A percentile compares a stretch with the other conserved stretches of the same genome.
Evolutionary conservation across 805 yeast genomes (phyloP).

Genomic region (Pichia rugopelliculosa): DNA sequence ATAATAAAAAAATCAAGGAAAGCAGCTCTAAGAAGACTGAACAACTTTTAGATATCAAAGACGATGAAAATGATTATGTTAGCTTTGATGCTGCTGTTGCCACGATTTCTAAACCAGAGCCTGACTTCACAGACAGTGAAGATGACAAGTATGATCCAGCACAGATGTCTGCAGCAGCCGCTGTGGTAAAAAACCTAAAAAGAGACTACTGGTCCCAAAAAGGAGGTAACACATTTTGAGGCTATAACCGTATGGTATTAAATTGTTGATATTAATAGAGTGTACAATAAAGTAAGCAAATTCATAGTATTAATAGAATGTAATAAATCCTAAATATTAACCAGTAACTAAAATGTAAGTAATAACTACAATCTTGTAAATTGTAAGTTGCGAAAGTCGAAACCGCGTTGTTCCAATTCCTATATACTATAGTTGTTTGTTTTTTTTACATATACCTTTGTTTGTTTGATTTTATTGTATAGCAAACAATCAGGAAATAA

Average conservation of each 20-base stretch:
- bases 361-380: no score
- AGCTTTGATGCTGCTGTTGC: constrained; percentile 28
- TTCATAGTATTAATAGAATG: no score
- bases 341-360: no score
- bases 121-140: constrained; percentile 40
- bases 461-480: neutral
- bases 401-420: neutral
- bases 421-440: no score
- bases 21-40: constrained; percentile 14
- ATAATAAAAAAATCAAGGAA: constrained; percentile 1
- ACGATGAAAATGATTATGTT: constrained; percentile 12
- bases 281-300: neutral
- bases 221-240: constrained; percentile 50
- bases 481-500: neutral
- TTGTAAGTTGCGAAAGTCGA: neutral
- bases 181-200: constrained; percentile 66
- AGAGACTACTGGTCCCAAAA: constrained; percentile 45
- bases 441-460: neutral
- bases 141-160: constrained; percentile 1
- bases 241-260: no score
- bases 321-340: no score
- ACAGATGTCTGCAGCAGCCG: constrained; percentile 50
- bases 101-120: constrained; percentile 84
- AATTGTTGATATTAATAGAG: neutral
- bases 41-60: constrained; percentile 20